Percentiles rank a stretch among this genome's conserved stretches.
Evolutionary conservation across 176 grass and related monocot genomes (phyloP).

Genomic region (Lolium multiflorum): DNA sequence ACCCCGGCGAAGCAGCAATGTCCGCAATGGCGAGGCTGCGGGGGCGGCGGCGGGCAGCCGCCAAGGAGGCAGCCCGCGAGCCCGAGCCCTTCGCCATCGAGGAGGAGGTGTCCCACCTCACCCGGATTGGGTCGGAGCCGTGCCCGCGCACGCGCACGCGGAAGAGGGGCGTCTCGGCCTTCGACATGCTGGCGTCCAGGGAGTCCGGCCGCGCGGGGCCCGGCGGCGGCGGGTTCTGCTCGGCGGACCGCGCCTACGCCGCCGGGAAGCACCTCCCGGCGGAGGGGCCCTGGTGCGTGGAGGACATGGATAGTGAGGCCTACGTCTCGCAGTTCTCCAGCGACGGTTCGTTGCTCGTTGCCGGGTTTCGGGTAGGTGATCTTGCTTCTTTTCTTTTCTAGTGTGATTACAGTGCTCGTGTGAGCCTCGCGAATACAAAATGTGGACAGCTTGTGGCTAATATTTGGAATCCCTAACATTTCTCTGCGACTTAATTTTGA

Average conservation of each 20-base stretch:
- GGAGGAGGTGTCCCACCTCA: slow-evolving; percentile 66
- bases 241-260: slow-evolving; percentile 64
- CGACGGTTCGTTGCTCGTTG: slow-evolving; percentile 81
- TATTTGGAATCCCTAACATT: slow-evolving; percentile 22
- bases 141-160: slow-evolving; percentile 10
- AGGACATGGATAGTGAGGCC: slow-evolving; percentile 74
- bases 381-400: neutral
- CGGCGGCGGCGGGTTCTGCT: slow-evolving; percentile 61
- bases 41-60: slow-evolving; percentile 7
- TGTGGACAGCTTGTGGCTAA: neutral
- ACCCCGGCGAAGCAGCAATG: neutral
- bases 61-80: slow-evolving; percentile 21
- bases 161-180: slow-evolving; percentile 46
- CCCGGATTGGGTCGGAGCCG: slow-evolving; percentile 64
- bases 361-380: slow-evolving; percentile 69
- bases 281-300: slow-evolving; percentile 51
- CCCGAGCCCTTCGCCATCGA: slow-evolving; percentile 59
- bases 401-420: no score
- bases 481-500: slow-evolving; percentile 27
- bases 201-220: slow-evolving; percentile 53
- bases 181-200: slow-evolving; percentile 65
- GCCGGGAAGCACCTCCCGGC: slow-evolving; percentile 55
- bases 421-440: neutral
- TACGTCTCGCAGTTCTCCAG: slow-evolving; percentile 86
- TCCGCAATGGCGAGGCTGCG: slow-evolving; percentile 31